Conservation (phyloP, 176 grass and related monocot species). For the Chloris gayana region DNA sequence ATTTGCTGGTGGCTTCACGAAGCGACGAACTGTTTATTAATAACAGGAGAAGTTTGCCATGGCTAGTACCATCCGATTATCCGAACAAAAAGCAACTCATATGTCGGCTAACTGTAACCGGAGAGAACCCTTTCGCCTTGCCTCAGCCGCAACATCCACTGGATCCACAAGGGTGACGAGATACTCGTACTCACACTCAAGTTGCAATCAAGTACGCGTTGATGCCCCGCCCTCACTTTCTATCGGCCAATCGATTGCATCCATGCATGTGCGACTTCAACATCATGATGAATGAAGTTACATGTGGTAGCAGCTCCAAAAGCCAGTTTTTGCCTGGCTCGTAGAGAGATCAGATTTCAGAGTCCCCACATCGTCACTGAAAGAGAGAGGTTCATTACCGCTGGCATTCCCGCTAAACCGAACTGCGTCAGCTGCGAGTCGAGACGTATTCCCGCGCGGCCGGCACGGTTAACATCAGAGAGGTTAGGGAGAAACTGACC, state of each 20-base stretch:
- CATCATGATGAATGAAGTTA: constrained; percentile 6
- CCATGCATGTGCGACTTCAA: constrained; percentile 22
- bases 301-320: background rate
- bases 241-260: constrained; percentile 32
- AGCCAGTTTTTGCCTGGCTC: background rate
- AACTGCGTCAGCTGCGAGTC: background rate
- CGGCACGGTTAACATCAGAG: background rate
- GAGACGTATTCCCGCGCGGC: no score
- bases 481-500: background rate
- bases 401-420: background rate
- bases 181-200: constrained; percentile 6
- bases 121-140: background rate
- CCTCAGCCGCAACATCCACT: background rate
- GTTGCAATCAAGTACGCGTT: constrained; percentile 39
- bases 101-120: background rate
- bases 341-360: background rate
- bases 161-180: background rate
- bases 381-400: background rate
- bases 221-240: constrained; percentile 32
- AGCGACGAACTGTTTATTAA: background rate
- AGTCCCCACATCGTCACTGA: background rate
- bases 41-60: background rate
- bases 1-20: no score
- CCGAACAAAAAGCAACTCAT: background rate
- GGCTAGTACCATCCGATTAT: no score